Evolutionary conservation across 306 rosid species (phyloP).

Genomic region (Medicago lupulina): DNA sequence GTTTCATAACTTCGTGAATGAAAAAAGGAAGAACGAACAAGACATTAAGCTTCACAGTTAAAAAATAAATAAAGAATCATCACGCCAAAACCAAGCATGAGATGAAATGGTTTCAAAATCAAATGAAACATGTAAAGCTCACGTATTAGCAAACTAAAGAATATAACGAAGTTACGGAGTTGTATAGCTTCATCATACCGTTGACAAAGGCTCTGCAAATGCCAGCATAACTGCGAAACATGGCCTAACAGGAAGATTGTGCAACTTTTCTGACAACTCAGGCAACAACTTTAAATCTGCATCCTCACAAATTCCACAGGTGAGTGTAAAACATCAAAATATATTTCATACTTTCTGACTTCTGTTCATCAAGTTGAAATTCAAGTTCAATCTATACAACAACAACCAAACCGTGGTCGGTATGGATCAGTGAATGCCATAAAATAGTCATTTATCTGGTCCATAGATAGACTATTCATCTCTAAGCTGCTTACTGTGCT

Average conservation of each 20-base stretch:
- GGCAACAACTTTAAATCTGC: slow-evolving; percentile 75
- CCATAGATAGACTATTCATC: too few species aligned
- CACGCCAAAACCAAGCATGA: slow-evolving; percentile 33
- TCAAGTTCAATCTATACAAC: slow-evolving; percentile 20
- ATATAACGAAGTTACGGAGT: slow-evolving; percentile 28
- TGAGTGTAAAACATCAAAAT: slow-evolving; percentile 33
- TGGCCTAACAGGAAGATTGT: slow-evolving; percentile 69
- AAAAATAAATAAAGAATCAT: slow-evolving; percentile 28
- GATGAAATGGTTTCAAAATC: slow-evolving; percentile 23
- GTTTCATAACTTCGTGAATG: background rate
- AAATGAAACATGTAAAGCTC: slow-evolving; percentile 29
- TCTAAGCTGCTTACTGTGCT: too few species aligned
- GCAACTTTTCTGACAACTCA: slow-evolving; percentile 68
- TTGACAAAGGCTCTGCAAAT: slow-evolving; percentile 76
- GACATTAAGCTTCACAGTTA: background rate
- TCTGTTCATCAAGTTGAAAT: slow-evolving; percentile 28
- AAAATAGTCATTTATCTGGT: too few species aligned
- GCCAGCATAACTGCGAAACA: slow-evolving; percentile 90
- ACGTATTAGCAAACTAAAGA: slow-evolving; percentile 31
- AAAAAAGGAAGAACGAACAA: background rate
- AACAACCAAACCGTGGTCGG: background rate
- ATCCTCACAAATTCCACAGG: slow-evolving; percentile 30
- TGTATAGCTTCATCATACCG: slow-evolving; percentile 58
- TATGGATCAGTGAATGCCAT: too few species aligned
- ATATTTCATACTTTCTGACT: slow-evolving; percentile 15